Evolutionary conservation across 352 stramenopile genomes (phyloP), one percentile per base, ranked within the genome.

Genomic region (Globisporangium megalacanthum): DNA sequence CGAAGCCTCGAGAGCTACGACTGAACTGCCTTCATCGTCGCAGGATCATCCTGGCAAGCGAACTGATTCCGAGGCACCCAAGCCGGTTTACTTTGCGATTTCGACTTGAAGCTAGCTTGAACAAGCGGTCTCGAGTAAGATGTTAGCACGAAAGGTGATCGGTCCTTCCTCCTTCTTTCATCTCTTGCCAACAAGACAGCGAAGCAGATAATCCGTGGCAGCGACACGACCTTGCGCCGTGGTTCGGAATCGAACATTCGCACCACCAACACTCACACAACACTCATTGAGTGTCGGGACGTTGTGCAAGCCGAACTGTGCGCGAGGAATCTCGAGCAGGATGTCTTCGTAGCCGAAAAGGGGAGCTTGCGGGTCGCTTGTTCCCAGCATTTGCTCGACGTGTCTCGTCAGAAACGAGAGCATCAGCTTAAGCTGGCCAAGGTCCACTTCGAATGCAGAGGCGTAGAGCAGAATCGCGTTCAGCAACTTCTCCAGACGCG

Each of bases 141-240:
- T 2, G 7, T 39, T 5, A 39, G 10, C 35, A 39, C 25, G 6
- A 20, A 19, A 19, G 13, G 9, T 47, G 4, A 22, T n/a, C 9
- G n/a, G 15, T 48, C 9, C n/a, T n/a, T 6, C 10, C 13, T 13
- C 13, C 45, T 9, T 58, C 4, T 15, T 45, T 59, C 36, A 64
- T 31, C 56, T 50, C 31, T 58, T 48, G 55, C 46, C 58, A 22
- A 54, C 61, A 22, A 81, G 63, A 15, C 59, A 56, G 1, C 79
- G 65, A 2, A 83, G 54, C 31, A 89, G 52, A 44, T 82, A 70
- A 19, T 82, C 68, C 53, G 86, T 65, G 1, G 79, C 72, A 19
- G 82, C 79, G 11, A 74, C 66, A 31, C 77, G 79, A 5, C 82
- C 82, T 47, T 81, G 66, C 54, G 73, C 70, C 10, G 78, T 88